Base-by-base conservation (phyloP, 352 stramenopile species). In the Pythium dissotocum region DNA sequence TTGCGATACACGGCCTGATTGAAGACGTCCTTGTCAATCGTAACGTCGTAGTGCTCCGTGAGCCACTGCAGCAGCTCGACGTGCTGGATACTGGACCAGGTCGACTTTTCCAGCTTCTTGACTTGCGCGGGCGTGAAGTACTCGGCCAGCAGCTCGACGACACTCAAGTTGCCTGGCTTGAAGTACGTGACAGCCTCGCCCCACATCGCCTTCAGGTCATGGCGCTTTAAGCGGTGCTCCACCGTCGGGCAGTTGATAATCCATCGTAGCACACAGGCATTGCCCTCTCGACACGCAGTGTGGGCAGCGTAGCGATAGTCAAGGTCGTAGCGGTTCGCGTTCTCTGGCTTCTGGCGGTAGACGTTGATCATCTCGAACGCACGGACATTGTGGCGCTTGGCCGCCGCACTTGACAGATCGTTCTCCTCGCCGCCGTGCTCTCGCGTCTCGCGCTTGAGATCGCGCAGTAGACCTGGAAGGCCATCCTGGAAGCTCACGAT, bases 401-500 rank as follows among this genome's bases (percentile, higher is more conserved):
- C 49, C 5, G 49, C 49, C 1, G 49, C 49, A 5, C 9, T n/a
- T 10, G 26, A 0, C 24, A 56, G 3, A 24, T 35, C 26, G 49
- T 21, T 18, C 49, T 24, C 24, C 5, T 4, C 7, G 26, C 49
- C 49, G 9, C 49, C 26, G 21, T 36, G 4, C n/a, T 7, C 0
- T 4, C 12, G 24, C 12, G 12, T 24, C 24, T 56, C 26, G 49
- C 21, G 49, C 49, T 56, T 56, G 24, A 56, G 49, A 5, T 36
- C 28, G 9, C 21, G 49, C 24, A 56, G 49, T 7, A 56, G 26
- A 33, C 49, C 49, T 10, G 49, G 49, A 2, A 56, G 49, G n/a
- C 49, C 49, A 9, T 56, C 49, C 5, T 56, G 49, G 49, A 56
- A 56, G 49, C 24, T 56, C 6, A 56, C 28, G 49, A 56, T 56